Base-by-base conservation (phyloP, 148 eudicot species). In the Linanthus parryae region DNA sequence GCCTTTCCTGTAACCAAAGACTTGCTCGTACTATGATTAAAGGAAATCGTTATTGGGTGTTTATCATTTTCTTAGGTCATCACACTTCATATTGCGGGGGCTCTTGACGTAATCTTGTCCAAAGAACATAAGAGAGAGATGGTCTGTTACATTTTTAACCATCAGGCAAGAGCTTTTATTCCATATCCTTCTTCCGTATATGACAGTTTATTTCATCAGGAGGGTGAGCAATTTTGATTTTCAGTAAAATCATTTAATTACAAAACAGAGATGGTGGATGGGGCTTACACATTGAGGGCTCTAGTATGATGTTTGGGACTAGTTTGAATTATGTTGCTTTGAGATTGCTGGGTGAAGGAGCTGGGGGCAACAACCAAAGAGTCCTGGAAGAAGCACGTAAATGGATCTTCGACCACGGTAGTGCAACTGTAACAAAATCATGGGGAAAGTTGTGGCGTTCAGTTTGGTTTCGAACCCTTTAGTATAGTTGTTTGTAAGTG, bases 131-230 rank as follows among this genome's bases (percentile, higher is more conserved):
- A 70, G 51, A 71, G 26, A 34, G 98, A 92, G 80, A 92, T 92
- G 17, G 56, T 90, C 39, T 96, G 98, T 38, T 92, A 92, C 64
- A 77, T 92, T 23, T 92, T 84, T 83, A 92, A 92, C 60, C 96
- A 92, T 56, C 98, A 92, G 85, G 98, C 73, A 69, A 72, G 16
- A 18, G 18, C 13, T 43, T 2, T 43, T n/a, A 14, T 15, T 43
- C 19, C 4, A 43, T 2, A n/a, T n/a, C n/a, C n/a, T n/a, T n/a
- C n/a, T n/a, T n/a, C n/a, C n/a, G n/a, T n/a, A n/a, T n/a, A n/a
- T n/a, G n/a, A n/a, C n/a, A n/a, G n/a, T n/a, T n/a, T n/a, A n/a
- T n/a, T n/a, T n/a, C n/a, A n/a, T n/a, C n/a, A n/a, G n/a, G n/a
- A n/a, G n/a, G n/a, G n/a, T n/a, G n/a, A n/a, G n/a, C n/a, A n/a